Percentiles rank a stretch among this genome's conserved stretches.
These are phyloP conservation scores for Cymbopogon flexuosus DNA, from an alignment of 202 grass and related monocot species.

Conservation along the genomic window DNA sequence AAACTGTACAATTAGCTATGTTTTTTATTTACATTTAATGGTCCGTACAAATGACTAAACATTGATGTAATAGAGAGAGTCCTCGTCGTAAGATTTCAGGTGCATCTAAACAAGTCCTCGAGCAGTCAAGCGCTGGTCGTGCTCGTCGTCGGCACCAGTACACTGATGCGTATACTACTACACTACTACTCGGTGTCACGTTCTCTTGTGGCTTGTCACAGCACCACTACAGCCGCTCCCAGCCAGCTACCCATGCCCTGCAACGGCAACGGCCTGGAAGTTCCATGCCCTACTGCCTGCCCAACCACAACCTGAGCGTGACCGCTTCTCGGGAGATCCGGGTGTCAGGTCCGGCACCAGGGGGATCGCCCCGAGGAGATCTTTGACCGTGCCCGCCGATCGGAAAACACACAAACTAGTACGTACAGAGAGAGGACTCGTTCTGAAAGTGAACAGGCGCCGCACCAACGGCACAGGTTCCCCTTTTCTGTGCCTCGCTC, in stretches of 20 bases:
- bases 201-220: neutral
- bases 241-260: neutral
- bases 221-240: neutral
- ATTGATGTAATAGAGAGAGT: too few relatives aligned
- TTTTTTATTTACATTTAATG: too few relatives aligned
- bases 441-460: neutral
- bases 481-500: neutral
- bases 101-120: too few relatives aligned
- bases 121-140: too few relatives aligned
- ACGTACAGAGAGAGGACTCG: too few relatives aligned
- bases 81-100: too few relatives aligned
- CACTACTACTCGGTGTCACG: neutral
- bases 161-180: too few relatives aligned
- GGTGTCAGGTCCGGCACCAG: neutral
- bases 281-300: conserved; percentile 36
- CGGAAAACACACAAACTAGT: neutral
- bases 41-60: too few relatives aligned
- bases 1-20: too few relatives aligned
- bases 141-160: too few relatives aligned
- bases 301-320: conserved; percentile 3
- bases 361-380: conserved; percentile 17
- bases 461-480: too few relatives aligned
- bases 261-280: conserved; percentile 29
- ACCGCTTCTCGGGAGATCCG: conserved; percentile 21
- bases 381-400: conserved; percentile 22